phyloP scores from a whole-genome alignment of 2,329 filamentous ascomycete species.

The Fusarium sp. region DNA sequence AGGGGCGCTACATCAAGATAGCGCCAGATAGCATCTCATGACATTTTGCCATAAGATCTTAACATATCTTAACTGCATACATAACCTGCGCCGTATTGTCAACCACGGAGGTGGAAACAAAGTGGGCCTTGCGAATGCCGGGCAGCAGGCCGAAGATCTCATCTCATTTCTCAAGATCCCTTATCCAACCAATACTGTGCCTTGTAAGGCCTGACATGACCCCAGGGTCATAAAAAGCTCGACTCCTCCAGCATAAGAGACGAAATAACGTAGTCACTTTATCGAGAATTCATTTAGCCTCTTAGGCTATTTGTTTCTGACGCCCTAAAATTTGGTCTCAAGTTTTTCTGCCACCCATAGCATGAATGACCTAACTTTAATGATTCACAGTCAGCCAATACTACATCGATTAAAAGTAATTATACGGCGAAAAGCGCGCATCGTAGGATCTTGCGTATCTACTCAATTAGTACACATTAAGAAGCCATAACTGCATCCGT shows the following conservation, averaged over 20 bases:
- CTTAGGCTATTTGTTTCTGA: too few relatives aligned
- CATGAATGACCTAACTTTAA: background rate
- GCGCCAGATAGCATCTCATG: slow-evolving; percentile 4
- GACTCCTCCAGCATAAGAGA: too few relatives aligned
- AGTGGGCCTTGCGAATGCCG: slow-evolving; percentile 27
- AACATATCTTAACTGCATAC: slow-evolving; percentile 21
- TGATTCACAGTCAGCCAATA: background rate
- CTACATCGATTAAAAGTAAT: background rate
- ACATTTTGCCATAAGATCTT: background rate
- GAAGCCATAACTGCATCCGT: background rate
- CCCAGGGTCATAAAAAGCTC: too few relatives aligned
- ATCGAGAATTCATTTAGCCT: too few relatives aligned
- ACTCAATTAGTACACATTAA: too few relatives aligned
- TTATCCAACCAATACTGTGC: background rate
- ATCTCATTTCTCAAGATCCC: slow-evolving; percentile 13
- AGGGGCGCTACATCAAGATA: slow-evolving; percentile 9
- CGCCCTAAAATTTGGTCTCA: too few relatives aligned
- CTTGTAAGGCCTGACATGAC: too few relatives aligned
- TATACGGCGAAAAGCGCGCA: background rate
- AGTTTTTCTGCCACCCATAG: too few relatives aligned
- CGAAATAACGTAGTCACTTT: too few relatives aligned
- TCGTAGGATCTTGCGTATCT: background rate
- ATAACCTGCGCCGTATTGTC: background rate
- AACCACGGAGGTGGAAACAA: slow-evolving; percentile 11
- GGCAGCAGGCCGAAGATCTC: slow-evolving; percentile 25